Base-by-base conservation (phyloP, 805 yeast genomes). In the Vanderwaltozyma verrucispora region DNA sequence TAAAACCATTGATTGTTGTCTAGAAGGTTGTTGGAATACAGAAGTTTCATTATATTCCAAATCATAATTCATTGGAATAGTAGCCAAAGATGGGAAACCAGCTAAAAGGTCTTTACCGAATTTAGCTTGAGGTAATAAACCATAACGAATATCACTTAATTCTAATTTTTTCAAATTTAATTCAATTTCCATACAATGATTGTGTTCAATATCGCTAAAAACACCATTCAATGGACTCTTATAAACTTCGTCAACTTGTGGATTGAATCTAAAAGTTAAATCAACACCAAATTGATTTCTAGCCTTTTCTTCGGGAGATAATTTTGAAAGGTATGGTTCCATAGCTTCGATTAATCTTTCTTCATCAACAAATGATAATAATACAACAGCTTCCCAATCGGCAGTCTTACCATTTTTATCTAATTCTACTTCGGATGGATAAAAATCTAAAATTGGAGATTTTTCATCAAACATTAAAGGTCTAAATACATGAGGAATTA, bases 331-430 rank as follows among this genome's bases (percentile, higher is more conserved):
- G 30, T 69, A 60, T 2, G 94, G 84, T 33, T 62, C 66, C 72
- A 92, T 73, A 1, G 89, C 89, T 3, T 69, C 76, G 24, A 80
- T 63, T 39, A 92, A 69, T 42, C 92, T 71, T 23, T 72, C 61
- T 51, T 82, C 86, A 47, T 92, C 96, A 32, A 92, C 96, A 68
- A 92, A 92, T 5, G 94, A 79, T 41, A 92, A 72, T 50, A 85
- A 72, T 6, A 92, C 95, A 39, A 92, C 96, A 10, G 96, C 96
- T 64, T 92, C 97, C 98, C 98, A 92, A 35, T 86, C 80, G 2
- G 92, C 94, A 38, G 87, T 84, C 58, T 92, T 92, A 31, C 97
- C 98, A 56, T 92, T 92, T 73, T 77, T 71, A 63, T 92, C 98
- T 26, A 84, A 69, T 36, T 78, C 84, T 39, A 89, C 95, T 42